A percentile compares a stretch with the other conserved stretches of the same genome.
Conservation (phyloP, 2,329 filamentous ascomycete species). For the Cryphonectria carpinicola region DNA sequence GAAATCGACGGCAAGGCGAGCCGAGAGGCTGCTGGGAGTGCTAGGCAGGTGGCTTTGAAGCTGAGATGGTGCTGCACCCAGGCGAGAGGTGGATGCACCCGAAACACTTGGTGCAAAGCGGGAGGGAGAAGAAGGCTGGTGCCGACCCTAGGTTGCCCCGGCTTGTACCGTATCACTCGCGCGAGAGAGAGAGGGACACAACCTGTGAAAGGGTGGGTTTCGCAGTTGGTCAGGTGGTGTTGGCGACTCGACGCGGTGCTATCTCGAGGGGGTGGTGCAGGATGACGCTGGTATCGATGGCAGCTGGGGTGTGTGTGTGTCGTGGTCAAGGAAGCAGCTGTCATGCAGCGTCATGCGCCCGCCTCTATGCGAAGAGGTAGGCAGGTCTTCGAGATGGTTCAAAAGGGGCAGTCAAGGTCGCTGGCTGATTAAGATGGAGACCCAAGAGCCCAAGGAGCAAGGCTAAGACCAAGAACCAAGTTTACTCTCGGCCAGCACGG, state of each 20-base stretch:
- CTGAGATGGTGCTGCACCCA: neutral
- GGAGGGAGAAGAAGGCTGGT: conserved; percentile 17
- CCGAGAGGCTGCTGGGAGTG: conserved; percentile 20
- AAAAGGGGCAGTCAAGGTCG: conserved; percentile 16
- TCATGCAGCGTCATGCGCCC: conserved; percentile 26
- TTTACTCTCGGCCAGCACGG: neutral
- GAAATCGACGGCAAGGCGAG: conserved; percentile 19
- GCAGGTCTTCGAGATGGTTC: neutral
- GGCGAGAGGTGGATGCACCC: conserved; percentile 9
- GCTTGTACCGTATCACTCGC: conserved; percentile 12
- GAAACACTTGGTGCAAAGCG: conserved; percentile 11
- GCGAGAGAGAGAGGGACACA: neutral
- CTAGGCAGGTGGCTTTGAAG: conserved; percentile 1
- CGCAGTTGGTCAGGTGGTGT: neutral
- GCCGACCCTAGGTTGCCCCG: conserved; percentile 16
- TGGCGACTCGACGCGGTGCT: neutral
- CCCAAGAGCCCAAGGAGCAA: neutral
- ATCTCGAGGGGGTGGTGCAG: conserved; percentile 15
- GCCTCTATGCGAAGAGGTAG: conserved; percentile 11
- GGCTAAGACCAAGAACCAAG: conserved; percentile 3
- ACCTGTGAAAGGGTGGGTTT: neutral
- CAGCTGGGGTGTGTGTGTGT: conserved; percentile 4
- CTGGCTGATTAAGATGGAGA: conserved; percentile 16
- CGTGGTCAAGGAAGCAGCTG: conserved; percentile 15
- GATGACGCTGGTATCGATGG: conserved; percentile 6